Evolutionary conservation across 805 yeast genomes (phyloP).

Genomic region (Ascoidea tarda): DNA sequence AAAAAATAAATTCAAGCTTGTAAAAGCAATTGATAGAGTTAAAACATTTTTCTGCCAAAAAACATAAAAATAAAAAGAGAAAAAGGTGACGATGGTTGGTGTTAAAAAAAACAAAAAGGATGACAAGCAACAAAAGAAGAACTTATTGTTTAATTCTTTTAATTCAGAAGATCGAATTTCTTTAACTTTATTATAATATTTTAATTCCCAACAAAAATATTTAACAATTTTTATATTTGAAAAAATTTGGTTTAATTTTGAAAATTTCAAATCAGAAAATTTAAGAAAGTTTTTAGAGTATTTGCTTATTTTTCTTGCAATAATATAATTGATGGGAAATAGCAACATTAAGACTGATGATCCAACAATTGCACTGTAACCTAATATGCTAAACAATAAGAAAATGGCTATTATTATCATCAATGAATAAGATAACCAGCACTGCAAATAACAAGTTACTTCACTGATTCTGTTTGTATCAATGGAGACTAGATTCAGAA

Average conservation of each 20-base stretch:
- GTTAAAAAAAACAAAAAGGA: constrained; percentile 67
- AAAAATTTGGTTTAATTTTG: constrained; percentile 82
- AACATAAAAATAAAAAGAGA: constrained; percentile 73
- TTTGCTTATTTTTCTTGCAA: constrained; percentile 46
- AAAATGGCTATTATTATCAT: constrained; percentile 57
- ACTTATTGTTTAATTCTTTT: constrained; percentile 36
- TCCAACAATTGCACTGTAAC: constrained; percentile 84
- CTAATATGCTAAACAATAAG: constrained; percentile 57
- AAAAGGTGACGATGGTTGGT: constrained; percentile 71
- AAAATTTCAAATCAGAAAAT: constrained; percentile 82
- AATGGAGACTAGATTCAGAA: constrained; percentile 89
- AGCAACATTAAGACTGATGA: constrained; percentile 45
- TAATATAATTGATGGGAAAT: constrained; percentile 61
- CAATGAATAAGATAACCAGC: constrained; percentile 55
- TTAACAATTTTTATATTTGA: constrained; percentile 88
- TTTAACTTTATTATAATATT: constrained; percentile 59
- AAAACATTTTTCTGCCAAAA: constrained; percentile 52
- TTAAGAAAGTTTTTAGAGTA: constrained; percentile 61
- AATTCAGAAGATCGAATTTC: constrained; percentile 68
- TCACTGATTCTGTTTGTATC: constrained; percentile 96
- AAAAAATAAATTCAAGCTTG: constrained; percentile 77
- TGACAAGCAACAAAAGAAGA: constrained; percentile 38
- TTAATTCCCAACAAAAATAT: constrained; percentile 91
- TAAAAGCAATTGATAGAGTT: constrained; percentile 90
- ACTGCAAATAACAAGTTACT: constrained; percentile 83